Percentiles rank a stretch among this genome's conserved stretches.
phyloP scores from a whole-genome alignment of 2,329 filamentous ascomycete species.

The Ilyonectria sp. region DNA sequence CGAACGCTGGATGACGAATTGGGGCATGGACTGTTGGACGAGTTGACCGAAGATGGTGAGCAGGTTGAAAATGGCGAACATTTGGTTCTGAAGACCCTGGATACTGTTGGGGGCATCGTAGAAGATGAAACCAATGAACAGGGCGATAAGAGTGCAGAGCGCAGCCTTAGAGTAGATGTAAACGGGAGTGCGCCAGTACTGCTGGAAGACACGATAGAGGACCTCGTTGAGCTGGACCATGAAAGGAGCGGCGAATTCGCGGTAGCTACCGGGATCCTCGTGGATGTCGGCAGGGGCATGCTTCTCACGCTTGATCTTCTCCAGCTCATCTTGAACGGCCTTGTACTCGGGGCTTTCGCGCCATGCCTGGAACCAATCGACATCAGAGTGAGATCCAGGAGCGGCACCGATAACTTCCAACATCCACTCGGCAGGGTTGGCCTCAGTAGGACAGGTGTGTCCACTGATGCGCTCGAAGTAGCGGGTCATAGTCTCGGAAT shows the following conservation, averaged over 20 bases:
- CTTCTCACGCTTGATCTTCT: constrained; percentile 68
- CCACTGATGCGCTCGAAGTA: constrained; percentile 86
- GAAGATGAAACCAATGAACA: constrained; percentile 90
- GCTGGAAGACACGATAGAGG: constrained; percentile 83
- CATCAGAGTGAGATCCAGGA: constrained; percentile 73
- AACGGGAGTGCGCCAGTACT: constrained; percentile 91
- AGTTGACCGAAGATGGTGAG: constrained; percentile 86
- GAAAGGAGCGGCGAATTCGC: constrained; percentile 88
- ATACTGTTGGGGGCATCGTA: constrained; percentile 79
- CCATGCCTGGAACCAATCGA: constrained; percentile 78
- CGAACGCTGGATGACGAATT: constrained; percentile 85
- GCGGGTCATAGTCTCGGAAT: constrained; percentile 75
- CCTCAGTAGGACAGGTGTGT: constrained; percentile 73
- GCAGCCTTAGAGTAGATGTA: constrained; percentile 89
- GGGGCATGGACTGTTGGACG: constrained; percentile 86
- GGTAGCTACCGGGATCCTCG: constrained; percentile 65
- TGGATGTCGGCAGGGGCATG: constrained; percentile 50
- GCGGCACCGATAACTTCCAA: constrained; percentile 74
- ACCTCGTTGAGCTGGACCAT: constrained; percentile 76
- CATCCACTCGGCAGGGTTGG: constrained; percentile 91
- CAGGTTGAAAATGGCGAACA: constrained; percentile 90
- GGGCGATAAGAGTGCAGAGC: constrained; percentile 74
- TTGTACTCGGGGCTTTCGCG: constrained; percentile 70
- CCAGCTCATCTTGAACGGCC: constrained; percentile 70
- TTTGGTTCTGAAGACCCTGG: constrained; percentile 87